Evolutionary conservation across 305 asterid genomes (phyloP).

Genomic region (Andrographis paniculata): DNA sequence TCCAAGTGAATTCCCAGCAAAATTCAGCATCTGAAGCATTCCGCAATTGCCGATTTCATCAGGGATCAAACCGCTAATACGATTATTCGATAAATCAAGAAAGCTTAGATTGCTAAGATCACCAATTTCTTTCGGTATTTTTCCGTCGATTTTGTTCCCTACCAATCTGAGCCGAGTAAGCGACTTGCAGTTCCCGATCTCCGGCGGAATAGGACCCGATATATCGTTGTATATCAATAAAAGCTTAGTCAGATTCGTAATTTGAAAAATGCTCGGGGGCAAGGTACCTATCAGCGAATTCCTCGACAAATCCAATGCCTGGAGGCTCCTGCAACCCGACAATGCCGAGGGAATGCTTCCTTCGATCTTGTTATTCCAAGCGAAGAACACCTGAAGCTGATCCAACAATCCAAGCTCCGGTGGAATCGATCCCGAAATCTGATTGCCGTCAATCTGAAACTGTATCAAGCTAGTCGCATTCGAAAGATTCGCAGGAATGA

Average conservation of each 20-base stretch:
- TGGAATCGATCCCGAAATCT: conserved; percentile 64
- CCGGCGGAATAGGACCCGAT: conserved; percentile 65
- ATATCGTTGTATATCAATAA: conserved; percentile 56
- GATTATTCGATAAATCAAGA: conserved; percentile 65
- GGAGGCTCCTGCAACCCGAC: conserved; percentile 59
- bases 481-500: conserved; percentile 66
- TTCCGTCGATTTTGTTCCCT: conserved; percentile 56
- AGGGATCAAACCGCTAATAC: conserved; percentile 50
- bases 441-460: conserved; percentile 69
- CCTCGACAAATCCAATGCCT: conserved; percentile 67
- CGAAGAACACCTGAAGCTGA: conserved; percentile 59
- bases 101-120: conserved; percentile 43
- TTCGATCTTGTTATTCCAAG: conserved; percentile 79
- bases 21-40: conserved; percentile 55
- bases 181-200: conserved; percentile 61
- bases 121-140: conserved; percentile 60
- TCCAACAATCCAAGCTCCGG: conserved; percentile 45
- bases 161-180: conserved; percentile 51
- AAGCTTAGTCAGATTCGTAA: conserved; percentile 57
- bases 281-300: conserved; percentile 63
- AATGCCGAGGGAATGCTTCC: conserved; percentile 62
- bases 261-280: conserved; percentile 51
- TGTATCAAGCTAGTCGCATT: conserved; percentile 54
- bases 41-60: conserved; percentile 63
- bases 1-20: conserved; percentile 50